These are phyloP conservation scores for Aspergillus leporis DNA, from an alignment of 495 filamentous ascomycete genomes.

Conservation along the genomic window DNA sequence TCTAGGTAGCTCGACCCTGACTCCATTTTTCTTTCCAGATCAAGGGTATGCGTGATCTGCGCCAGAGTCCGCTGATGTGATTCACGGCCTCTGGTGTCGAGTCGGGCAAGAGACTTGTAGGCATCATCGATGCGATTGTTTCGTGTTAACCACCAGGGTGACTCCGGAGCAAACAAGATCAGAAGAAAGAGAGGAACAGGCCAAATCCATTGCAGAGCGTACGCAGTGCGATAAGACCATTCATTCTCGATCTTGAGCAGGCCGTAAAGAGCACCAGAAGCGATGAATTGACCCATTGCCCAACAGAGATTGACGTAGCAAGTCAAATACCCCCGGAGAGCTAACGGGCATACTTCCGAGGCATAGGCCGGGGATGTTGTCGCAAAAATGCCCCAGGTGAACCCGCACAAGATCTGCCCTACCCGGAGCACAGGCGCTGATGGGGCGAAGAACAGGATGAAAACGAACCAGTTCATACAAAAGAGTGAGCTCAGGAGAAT, in stretches of 20 bases:
- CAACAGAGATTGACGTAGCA: conserved; percentile 67
- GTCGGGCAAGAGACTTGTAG: conserved; percentile 38
- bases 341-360: conserved; percentile 61
- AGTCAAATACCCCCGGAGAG: conserved; percentile 56
- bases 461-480: conserved; percentile 49
- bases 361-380: conserved; percentile 62
- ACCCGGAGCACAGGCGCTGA: conserved; percentile 42
- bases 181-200: conserved; percentile 58
- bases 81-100: conserved; percentile 23
- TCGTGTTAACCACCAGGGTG: conserved; percentile 64
- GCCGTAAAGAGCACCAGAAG: conserved; percentile 54
- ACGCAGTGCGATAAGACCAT: conserved; percentile 56
- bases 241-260: conserved; percentile 35
- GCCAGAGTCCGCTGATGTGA: conserved; percentile 48
- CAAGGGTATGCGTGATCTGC: conserved; percentile 59
- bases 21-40: conserved; percentile 58
- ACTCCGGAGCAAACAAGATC: conserved; percentile 59
- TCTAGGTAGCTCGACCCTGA: conserved; percentile 61
- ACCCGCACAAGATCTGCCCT: conserved; percentile 46
- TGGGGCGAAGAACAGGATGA: conserved; percentile 54
- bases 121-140: conserved; percentile 54
- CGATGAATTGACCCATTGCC: conserved; percentile 64
- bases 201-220: conserved; percentile 68
- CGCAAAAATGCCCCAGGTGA: conserved; percentile 55
- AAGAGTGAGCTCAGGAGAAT: conserved; percentile 44